Evolutionary conservation across 139 green algal genomes (phyloP).

Genomic region (Chlamydomonas incerta): DNA sequence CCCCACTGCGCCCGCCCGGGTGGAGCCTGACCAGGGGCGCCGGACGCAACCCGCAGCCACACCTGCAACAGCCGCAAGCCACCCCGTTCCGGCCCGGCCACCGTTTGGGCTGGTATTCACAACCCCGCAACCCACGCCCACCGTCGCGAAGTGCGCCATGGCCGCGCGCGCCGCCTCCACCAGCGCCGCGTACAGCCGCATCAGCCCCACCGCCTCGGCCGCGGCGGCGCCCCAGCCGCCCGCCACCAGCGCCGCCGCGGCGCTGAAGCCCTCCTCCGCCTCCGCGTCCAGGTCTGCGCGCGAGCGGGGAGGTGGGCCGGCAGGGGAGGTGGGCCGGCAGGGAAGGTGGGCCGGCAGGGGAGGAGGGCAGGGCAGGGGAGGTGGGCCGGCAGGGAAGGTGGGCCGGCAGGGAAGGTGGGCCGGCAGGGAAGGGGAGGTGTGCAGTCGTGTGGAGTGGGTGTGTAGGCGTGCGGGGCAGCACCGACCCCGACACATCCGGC

Average conservation of each 20-base stretch:
- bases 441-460: too few relatives aligned
- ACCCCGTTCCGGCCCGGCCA: too few relatives aligned
- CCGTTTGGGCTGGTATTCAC: too few relatives aligned
- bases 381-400: too few relatives aligned
- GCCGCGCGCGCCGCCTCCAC: conserved; percentile 53
- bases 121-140: not conserved
- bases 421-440: too few relatives aligned
- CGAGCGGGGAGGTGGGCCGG: not conserved
- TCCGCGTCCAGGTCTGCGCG: conserved; percentile 46
- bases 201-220: conserved; percentile 20
- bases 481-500: too few relatives aligned
- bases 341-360: not conserved
- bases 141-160: conserved; percentile 58
- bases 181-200: conserved; percentile 53
- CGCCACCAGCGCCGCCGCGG: not conserved
- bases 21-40: too few relatives aligned
- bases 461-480: too few relatives aligned
- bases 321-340: not conserved
- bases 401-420: too few relatives aligned
- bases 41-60: too few relatives aligned
- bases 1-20: too few relatives aligned
- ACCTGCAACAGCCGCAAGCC: not conserved
- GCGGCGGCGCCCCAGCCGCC: not conserved
- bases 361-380: too few relatives aligned
- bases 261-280: conserved; percentile 49